Evolutionary conservation across 2,329 filamentous ascomycete genomes (phyloP).

Genomic region (Aphanocladium album): DNA sequence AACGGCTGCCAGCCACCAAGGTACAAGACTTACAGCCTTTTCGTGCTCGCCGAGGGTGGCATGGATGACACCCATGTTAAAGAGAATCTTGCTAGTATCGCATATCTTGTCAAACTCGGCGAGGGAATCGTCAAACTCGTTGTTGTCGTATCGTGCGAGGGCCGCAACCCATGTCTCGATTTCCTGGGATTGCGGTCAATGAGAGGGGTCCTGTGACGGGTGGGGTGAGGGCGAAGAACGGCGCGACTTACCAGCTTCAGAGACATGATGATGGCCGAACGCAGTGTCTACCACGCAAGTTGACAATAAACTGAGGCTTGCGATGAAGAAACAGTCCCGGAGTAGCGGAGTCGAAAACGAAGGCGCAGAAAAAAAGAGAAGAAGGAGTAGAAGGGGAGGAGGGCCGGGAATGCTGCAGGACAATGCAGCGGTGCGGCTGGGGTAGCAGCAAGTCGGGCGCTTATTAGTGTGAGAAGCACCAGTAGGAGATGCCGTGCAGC

Average conservation of each 20-base stretch:
- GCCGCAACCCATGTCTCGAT: slow-evolving; percentile 98
- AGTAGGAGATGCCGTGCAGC: slow-evolving; percentile 7
- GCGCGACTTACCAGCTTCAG: slow-evolving; percentile 50
- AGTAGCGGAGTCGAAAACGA: not conserved
- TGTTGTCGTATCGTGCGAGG: slow-evolving; percentile 88
- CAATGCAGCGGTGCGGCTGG: slow-evolving; percentile 11
- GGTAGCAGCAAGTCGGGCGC: slow-evolving; percentile 10
- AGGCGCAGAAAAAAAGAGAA: slow-evolving; percentile 1
- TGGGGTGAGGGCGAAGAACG: not conserved
- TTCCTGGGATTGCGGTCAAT: slow-evolving; percentile 55
- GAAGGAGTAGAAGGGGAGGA: not conserved
- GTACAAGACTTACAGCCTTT: slow-evolving; percentile 68
- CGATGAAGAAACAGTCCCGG: not conserved
- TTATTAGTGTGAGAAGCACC: slow-evolving; percentile 9
- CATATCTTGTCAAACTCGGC: slow-evolving; percentile 78
- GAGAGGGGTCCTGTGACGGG: not conserved
- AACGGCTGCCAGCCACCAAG: slow-evolving; percentile 9
- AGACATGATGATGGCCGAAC: slow-evolving; percentile 43
- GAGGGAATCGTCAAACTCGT: slow-evolving; percentile 89
- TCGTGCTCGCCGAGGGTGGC: slow-evolving; percentile 94
- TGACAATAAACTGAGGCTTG: not conserved
- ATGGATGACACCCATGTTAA: slow-evolving; percentile 97
- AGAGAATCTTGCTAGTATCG: slow-evolving; percentile 96
- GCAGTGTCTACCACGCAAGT: slow-evolving; percentile 5
- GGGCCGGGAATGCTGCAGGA: slow-evolving; percentile 7